Base-by-base conservation (phyloP, 1,139 yeast species). In the Scheffersomyces insectosa region DNA sequence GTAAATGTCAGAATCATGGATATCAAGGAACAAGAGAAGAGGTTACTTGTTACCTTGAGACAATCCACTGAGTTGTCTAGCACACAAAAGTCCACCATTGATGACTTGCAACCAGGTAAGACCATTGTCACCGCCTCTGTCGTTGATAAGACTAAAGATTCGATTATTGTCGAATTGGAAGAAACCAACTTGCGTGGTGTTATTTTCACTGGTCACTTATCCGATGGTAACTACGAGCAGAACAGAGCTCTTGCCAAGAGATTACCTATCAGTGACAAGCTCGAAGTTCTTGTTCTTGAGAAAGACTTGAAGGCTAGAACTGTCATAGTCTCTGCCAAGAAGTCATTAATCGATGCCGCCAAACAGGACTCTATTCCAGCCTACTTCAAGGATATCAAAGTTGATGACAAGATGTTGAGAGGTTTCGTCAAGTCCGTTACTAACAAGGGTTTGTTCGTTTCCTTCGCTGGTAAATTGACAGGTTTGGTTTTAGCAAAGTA, bases 341-440 rank as follows among this genome's bases (percentile, higher is more conserved):
- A 77, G 46, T 79, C 90, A 1, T 68, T 93, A 54, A 71, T 90
- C 31, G 76, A 76, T 29, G 90, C 85, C 47, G 87, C 90, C 15
- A 70, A 77, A 52, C 62, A 63, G 5, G 74, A 70, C 4, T 58
- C 59, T 40, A 60, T 91, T 30, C 97, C 97, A 31, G 54, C 72
- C 3, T 59, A 67, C 11, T 85, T 82, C 56, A 72, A 73, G 20
- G 93, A 87, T 37, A 71, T 90, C 40, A 64, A 73, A 37, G 64
- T 69, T 20, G 70, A 75, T n/a, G 80, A 80, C 28, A 68, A 65
- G 39, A 56, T 57, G 39, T 62, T 87, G 41, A 74, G 80, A 48
- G 99, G 98, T 35, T 91, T 75, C 59, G 79, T 93, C 41, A 86
- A 82, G 55, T 83, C 90, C 25, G 83, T 88, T 27, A 86, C 95